These are phyloP conservation scores for Setomelanomma holmii DNA, from an alignment of 2,329 filamentous ascomycete species.

Conservation along the genomic window DNA sequence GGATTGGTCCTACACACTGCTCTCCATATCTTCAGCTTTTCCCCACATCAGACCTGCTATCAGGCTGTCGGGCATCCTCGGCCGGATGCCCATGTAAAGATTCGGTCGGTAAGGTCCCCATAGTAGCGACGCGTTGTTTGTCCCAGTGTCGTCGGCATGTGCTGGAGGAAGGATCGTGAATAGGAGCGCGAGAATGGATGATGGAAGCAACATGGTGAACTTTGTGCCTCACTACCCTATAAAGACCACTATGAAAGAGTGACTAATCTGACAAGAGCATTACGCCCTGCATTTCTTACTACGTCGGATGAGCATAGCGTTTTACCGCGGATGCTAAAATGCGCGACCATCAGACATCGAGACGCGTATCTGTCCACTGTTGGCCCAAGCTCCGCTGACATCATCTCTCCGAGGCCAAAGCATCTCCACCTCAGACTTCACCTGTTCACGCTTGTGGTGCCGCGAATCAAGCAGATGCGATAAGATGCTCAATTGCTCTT, in stretches of 20 bases:
- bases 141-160: slow-evolving; percentile 16
- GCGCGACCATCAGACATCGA: slow-evolving; percentile 4
- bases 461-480: slow-evolving; percentile 14
- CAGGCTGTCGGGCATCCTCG: slow-evolving; percentile 79
- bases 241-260: slow-evolving; percentile 6
- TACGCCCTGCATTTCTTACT: slow-evolving; percentile 12
- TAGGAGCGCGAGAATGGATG: slow-evolving; percentile 24
- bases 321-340: slow-evolving; percentile 2
- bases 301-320: slow-evolving; percentile 7
- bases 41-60: slow-evolving; percentile 87
- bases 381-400: slow-evolving; percentile 16
- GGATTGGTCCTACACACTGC: slow-evolving; percentile 73
- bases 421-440: slow-evolving; percentile 2
- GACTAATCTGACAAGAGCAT: slow-evolving; percentile 8
- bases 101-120: slow-evolving; percentile 97
- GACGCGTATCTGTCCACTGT: slow-evolving; percentile 8
- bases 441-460: background rate
- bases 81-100: slow-evolving; percentile 87
- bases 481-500: slow-evolving; percentile 21
- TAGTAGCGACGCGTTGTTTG: slow-evolving; percentile 78
- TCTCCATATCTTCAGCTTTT: slow-evolving; percentile 78
- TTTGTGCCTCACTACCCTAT: slow-evolving; percentile 5
- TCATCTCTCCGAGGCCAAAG: slow-evolving; percentile 1
- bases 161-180: slow-evolving; percentile 19
- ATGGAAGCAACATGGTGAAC: slow-evolving; percentile 25